Percentiles rank a stretch among this genome's conserved stretches.
These are phyloP conservation scores for Raphanus raphanistrum DNA, from an alignment of 345 rosid genomes.

Conservation along the genomic window DNA sequence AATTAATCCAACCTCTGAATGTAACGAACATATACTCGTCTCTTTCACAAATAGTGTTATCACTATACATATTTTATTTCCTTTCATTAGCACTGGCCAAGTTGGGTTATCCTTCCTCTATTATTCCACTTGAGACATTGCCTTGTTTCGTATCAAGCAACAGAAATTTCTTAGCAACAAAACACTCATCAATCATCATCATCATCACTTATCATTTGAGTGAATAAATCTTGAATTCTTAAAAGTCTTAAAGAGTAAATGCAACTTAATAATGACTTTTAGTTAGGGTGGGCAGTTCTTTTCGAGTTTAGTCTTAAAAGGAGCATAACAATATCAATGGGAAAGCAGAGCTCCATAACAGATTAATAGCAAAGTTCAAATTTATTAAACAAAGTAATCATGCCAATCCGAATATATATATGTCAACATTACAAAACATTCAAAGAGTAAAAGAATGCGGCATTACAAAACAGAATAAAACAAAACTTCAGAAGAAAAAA, in stretches of 20 bases:
- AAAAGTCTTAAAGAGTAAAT: neutral
- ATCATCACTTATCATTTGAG: neutral
- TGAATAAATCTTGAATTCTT: neutral
- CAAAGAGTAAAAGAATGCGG: neutral
- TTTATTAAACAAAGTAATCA: neutral
- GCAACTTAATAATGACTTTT: neutral
- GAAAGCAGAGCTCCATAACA: neutral
- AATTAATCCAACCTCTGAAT: too few species aligned
- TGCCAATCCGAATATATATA: neutral
- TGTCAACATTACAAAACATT: neutral
- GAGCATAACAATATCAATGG: neutral
- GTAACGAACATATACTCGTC: too few species aligned
- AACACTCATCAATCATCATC: too few species aligned
- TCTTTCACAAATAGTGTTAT: too few species aligned
- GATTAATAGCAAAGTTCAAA: neutral
- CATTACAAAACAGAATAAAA: slow-evolving; percentile 10
- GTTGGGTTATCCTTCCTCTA: too few species aligned
- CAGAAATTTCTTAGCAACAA: neutral
- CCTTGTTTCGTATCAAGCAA: too few species aligned
- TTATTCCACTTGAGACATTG: too few species aligned
- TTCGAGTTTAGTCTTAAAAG: neutral
- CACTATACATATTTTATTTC: too few species aligned
- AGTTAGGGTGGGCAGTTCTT: neutral
- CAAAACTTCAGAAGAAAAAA: neutral
- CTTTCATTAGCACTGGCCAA: too few species aligned